Evolutionary conservation across 129 eudicot genomes (phyloP), one percentile per base, ranked within the genome.

Genomic region (Apium graveolens): DNA sequence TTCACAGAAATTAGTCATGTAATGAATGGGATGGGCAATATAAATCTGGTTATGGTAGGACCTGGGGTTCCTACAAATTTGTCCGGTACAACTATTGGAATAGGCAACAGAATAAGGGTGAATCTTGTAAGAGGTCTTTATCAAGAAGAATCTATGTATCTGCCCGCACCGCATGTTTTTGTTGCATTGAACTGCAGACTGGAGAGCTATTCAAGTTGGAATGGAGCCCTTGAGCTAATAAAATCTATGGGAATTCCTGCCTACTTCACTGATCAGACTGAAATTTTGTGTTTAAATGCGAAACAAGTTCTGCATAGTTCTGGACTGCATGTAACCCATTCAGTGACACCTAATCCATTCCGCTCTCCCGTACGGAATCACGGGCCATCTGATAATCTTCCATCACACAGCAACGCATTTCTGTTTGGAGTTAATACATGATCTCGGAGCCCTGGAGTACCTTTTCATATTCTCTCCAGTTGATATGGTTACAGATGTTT

Each of bases 261-360:
- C 24, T 81, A 86, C 55, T 86, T 88, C 80, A 85, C 88, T 10
- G 87, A 84, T 60, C 84, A 83, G 73, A 83, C 86, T 57, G 87
- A 85, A 63, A 68, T 83, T 21, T 80, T 79, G 26, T 85, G 91
- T 73, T 77, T 83, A 37, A 81, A 88, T 81, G 87, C 86, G 20
- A 83, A 83, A 71, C 86, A 85, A 78, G 85, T 81, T 77, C 80
- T 88, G 72, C 82, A 80, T 27, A 70, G 73, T 79, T 78, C 81
- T 72, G 91, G 87, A 62, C 82, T 88, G 82, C 76, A 78, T 53
- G 74, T 88, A 13, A 85, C 87, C 44, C 85, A 83, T 55, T 86
- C 89, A 18, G 85, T 88, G 60, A 88, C 87, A 26, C 91, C 91
- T 10, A 88, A 85, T 83, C 89, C 91, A 27, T 88, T 83, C 53